phyloP scores from a whole-genome alignment of 2,329 filamentous ascomycete genomes.

The Akanthomyces uredinophilus region DNA sequence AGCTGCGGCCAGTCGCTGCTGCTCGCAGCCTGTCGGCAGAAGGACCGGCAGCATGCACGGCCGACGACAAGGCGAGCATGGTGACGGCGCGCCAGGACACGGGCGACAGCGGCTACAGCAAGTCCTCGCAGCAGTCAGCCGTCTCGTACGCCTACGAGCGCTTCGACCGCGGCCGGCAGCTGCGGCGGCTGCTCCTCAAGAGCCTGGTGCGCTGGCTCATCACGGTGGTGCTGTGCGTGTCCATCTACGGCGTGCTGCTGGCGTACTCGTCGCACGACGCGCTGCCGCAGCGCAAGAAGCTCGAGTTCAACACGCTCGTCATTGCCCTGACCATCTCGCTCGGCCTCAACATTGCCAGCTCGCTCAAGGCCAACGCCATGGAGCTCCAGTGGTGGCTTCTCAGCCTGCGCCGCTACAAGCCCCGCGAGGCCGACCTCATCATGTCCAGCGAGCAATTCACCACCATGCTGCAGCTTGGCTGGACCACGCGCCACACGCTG shows the following conservation, averaged over 20 bases:
- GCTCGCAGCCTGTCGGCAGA: background rate
- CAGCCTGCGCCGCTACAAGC: conserved; percentile 30
- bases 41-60: background rate
- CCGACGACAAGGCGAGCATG: background rate
- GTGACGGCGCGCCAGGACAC: background rate
- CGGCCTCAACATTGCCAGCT: conserved; percentile 37
- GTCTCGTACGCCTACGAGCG: conserved; percentile 20
- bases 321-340: conserved; percentile 38
- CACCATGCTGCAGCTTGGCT: conserved; percentile 19
- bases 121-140: background rate
- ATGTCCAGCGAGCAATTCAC: conserved; percentile 24
- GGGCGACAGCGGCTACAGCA: background rate
- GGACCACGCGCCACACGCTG: conserved; percentile 16
- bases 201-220: conserved; percentile 24
- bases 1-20: background rate
- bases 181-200: conserved; percentile 17
- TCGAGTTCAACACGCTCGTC: conserved; percentile 39
- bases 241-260: conserved; percentile 26
- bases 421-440: conserved; percentile 28
- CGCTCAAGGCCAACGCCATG: conserved; percentile 38
- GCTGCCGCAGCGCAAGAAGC: conserved; percentile 31
- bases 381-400: conserved; percentile 44
- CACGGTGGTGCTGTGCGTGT: conserved; percentile 24
- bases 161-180: conserved; percentile 20
- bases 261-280: conserved; percentile 25